Conservation (phyloP, 2,329 filamentous ascomycete genomes). For the Orbilia quercus region DNA sequence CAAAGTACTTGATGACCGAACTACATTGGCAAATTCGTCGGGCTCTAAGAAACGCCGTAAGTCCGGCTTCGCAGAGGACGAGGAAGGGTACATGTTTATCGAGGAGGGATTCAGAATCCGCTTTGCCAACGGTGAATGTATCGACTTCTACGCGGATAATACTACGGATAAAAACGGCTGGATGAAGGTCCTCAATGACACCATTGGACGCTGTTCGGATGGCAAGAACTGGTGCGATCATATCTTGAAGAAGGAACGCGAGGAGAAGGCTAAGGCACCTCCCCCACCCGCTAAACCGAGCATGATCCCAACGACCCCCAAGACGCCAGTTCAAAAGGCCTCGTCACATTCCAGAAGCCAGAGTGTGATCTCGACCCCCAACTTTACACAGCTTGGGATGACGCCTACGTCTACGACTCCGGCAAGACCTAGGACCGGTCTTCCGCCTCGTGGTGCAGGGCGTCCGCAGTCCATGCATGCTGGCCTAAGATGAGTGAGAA, state of each 20-base stretch:
- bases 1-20: constrained; percentile 92
- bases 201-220: constrained; percentile 69
- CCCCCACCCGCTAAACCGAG: constrained; percentile 43
- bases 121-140: constrained; percentile 97
- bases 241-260: constrained; percentile 66
- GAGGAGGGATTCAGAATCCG: constrained; percentile 99
- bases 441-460: constrained; percentile 39
- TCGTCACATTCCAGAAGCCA: constrained; percentile 45
- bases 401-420: constrained; percentile 39
- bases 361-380: constrained; percentile 44
- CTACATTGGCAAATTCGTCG: constrained; percentile 80
- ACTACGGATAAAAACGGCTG: constrained; percentile 88
- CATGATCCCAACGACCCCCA: constrained; percentile 47
- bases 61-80: constrained; percentile 95
- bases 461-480: constrained; percentile 51
- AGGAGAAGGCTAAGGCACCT: constrained; percentile 35
- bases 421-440: constrained; percentile 28
- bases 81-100: constrained; percentile 99
- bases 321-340: constrained; percentile 41
- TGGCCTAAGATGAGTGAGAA: constrained; percentile 35
- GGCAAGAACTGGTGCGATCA: constrained; percentile 73
- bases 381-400: constrained; percentile 54
- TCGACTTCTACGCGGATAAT: constrained; percentile 97
- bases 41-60: constrained; percentile 83
- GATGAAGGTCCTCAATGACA: constrained; percentile 87